A percentile compares a stretch with the other conserved stretches of the same genome.
Conservation (phyloP, 139 green algal genomes). For the Marvania coccoides region DNA sequence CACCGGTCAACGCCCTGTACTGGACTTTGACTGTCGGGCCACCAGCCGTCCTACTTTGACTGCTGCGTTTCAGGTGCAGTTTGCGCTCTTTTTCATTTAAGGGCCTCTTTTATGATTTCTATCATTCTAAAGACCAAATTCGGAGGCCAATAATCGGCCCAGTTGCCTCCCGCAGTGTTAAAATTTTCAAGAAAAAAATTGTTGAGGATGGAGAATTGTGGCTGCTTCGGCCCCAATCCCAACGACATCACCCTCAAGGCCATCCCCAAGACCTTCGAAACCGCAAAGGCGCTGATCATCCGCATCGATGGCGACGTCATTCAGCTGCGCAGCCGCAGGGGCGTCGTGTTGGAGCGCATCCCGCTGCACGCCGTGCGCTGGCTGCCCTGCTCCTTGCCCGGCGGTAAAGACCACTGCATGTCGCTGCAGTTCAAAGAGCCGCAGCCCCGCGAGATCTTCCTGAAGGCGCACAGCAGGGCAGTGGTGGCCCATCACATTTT, state of each 20-base stretch:
- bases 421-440: background rate
- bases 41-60: no score
- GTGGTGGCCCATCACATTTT: background rate
- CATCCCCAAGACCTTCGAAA: background rate
- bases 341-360: conserved; percentile 1
- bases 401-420: conserved; percentile 1
- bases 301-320: background rate
- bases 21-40: no score
- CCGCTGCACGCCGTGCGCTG: background rate
- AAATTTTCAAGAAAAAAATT: background rate
- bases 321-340: background rate
- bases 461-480: background rate
- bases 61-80: no score
- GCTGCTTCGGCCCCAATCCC: background rate
- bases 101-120: no score
- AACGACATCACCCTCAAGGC: background rate
- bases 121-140: no score
- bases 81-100: no score
- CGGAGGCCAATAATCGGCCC: no score
- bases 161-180: no score
- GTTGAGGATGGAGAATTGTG: no score
- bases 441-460: conserved; percentile 5
- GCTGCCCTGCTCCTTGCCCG: conserved; percentile 6
- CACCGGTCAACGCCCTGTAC: no score
- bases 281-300: background rate